These are phyloP conservation scores for Sphagnum tenellum DNA, from an alignment of 225 moss, liverwort and hornwort species.

Conservation along the genomic window DNA sequence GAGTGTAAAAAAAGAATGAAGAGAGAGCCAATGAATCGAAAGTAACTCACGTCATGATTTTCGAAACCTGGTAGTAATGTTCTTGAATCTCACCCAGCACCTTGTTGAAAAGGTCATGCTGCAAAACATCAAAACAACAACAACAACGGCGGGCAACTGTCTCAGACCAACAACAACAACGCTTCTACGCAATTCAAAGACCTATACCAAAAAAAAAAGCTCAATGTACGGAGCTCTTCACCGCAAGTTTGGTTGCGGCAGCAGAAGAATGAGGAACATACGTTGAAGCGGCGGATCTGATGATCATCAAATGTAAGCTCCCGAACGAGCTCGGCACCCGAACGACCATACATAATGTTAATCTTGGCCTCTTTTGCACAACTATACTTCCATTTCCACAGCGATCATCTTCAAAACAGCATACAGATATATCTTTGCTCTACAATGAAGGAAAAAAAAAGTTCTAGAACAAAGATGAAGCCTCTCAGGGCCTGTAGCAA, in stretches of 20 bases:
- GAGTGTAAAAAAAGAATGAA: not conserved
- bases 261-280: not conserved
- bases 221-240: too few relatives aligned
- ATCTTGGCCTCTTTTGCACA: not conserved
- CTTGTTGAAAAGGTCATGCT: slow-evolving; percentile 91
- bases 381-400: too few relatives aligned
- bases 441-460: too few relatives aligned
- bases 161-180: slow-evolving; percentile 7
- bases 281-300: slow-evolving; percentile 59
- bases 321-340: slow-evolving; percentile 44
- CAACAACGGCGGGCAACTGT: not conserved
- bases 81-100: slow-evolving; percentile 77
- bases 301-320: slow-evolving; percentile 37
- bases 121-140: slow-evolving; percentile 2
- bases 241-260: too few relatives aligned
- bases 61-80: slow-evolving; percentile 71
- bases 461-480: too few relatives aligned
- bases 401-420: too few relatives aligned
- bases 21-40: not conserved
- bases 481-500: too few relatives aligned
- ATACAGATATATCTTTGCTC: too few relatives aligned
- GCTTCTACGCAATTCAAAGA: not conserved
- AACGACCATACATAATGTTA: slow-evolving; percentile 36
- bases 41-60: slow-evolving; percentile 60
- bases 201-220: not conserved